A percentile compares a stretch with the other conserved stretches of the same genome.
Conservation (phyloP, 768 basidiomycete genomes). For the Ramaria sp. region DNA sequence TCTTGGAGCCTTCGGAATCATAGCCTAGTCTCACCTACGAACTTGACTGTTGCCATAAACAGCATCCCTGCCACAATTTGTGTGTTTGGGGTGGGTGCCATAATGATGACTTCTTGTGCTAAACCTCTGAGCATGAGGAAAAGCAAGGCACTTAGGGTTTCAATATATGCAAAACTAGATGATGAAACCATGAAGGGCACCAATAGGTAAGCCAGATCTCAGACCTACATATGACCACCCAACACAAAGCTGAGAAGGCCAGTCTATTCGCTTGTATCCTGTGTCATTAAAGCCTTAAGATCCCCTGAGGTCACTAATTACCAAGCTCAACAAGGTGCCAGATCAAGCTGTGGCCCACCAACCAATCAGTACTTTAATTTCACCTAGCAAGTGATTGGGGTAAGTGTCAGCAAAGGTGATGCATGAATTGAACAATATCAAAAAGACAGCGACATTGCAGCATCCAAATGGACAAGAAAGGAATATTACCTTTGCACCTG, state of each 20-base stretch:
- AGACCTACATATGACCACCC: too few relatives aligned
- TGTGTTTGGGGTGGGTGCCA: not conserved
- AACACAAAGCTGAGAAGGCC: too few relatives aligned
- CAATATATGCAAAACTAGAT: not conserved
- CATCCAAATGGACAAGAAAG: constrained; percentile 23
- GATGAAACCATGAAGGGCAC: too few relatives aligned
- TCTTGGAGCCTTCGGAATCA: not conserved
- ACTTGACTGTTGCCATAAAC: not conserved
- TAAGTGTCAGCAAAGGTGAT: too few relatives aligned
- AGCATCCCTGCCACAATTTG: not conserved
- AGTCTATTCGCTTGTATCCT: too few relatives aligned
- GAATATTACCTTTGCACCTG: constrained; percentile 85
- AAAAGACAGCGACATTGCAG: constrained; percentile 10
- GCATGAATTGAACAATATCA: constrained; percentile 12
- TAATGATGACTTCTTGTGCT: not conserved
- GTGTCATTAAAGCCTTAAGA: too few relatives aligned
- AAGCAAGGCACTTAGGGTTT: not conserved
- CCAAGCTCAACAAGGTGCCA: too few relatives aligned
- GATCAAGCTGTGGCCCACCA: too few relatives aligned
- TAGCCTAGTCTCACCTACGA: not conserved
- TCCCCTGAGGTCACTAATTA: too few relatives aligned
- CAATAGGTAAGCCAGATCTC: too few relatives aligned
- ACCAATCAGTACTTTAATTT: too few relatives aligned
- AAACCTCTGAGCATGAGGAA: not conserved
- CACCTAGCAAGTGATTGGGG: too few relatives aligned